Base-by-base conservation (phyloP, 768 basidiomycete species). In the Suillus fuscotomentosus region DNA sequence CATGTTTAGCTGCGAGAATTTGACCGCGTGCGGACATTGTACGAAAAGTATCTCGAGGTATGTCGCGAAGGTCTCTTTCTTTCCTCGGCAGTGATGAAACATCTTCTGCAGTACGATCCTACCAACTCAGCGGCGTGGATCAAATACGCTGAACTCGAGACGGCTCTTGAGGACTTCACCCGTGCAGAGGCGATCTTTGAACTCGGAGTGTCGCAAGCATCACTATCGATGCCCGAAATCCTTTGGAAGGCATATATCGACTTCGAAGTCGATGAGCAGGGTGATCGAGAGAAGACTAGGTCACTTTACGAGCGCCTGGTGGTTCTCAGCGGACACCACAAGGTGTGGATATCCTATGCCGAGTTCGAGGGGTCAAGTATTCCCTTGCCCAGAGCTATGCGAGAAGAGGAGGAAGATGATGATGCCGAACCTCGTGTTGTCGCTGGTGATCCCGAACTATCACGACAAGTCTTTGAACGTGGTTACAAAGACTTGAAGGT, bases 171-270 rank as follows among this genome's bases (percentile, higher is more conserved):
- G 74, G 96, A 98, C 75, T 88, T 90, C 73, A 81, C 87, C 27
- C 94, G 96, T 43, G 91, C 94, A 2, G 90, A 97, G 15, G 95
- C 90, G 5, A 95, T 99, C 71, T 98, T 94, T 78, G 95, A 97
- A 76, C 88, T 98, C 24, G 96, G 91, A 7, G 85, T 94, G 27
- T 83, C 88, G 8, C 96, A 97, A 72, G 79, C 86, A 0, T 86
- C 90, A 17, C 82, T 98, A 42, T 94, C 95, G 57, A 97, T 97
- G 95, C 97, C 97, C 3, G 97, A 99, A 74, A 79, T 95, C 7
- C 80, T 95, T 10, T 94, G 92, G 92, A 95, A 97, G 75, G 92
- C 94, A 6, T 98, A 94, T 76, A 93, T 98, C 78, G 97, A 98
- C 76, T 97, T 97, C 70, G 97, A 99, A 78, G 88, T 90, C 63